phyloP scores from a whole-genome alignment of 2,329 filamentous ascomycete species.

The Aspergillus sp. region DNA sequence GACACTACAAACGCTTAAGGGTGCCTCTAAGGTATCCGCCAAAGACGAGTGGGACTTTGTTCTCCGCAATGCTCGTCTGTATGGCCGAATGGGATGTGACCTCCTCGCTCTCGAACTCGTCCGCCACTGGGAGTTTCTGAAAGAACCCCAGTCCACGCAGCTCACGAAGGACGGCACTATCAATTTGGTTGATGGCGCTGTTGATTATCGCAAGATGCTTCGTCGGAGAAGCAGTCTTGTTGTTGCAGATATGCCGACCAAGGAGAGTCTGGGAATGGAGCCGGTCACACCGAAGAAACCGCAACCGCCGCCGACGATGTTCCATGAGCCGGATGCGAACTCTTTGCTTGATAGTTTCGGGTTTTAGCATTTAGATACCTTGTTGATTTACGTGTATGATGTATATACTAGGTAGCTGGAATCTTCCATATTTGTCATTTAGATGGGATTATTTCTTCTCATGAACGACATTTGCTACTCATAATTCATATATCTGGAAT shows the following conservation, averaged over 20 bases:
- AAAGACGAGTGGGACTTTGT: slow-evolving; percentile 86
- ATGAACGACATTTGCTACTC: background rate
- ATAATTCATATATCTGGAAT: background rate
- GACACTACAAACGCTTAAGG: slow-evolving; percentile 77
- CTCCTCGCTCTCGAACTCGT: slow-evolving; percentile 79
- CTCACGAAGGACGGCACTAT: slow-evolving; percentile 40
- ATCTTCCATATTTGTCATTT: background rate
- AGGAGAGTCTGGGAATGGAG: slow-evolving; percentile 45
- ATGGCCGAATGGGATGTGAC: slow-evolving; percentile 91
- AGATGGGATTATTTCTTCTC: background rate
- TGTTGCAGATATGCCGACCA: slow-evolving; percentile 64
- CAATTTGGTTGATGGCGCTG: slow-evolving; percentile 28
- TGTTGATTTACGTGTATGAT: background rate
- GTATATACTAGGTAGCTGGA: background rate
- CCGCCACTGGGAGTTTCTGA: slow-evolving; percentile 52
- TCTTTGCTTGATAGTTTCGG: slow-evolving; percentile 92
- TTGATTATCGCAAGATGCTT: slow-evolving; percentile 68
- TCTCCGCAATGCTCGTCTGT: slow-evolving; percentile 78
- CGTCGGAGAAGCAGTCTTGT: slow-evolving; percentile 74
- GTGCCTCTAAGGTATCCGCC: slow-evolving; percentile 77
- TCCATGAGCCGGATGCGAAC: slow-evolving; percentile 88
- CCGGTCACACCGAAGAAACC: slow-evolving; percentile 36
- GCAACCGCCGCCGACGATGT: slow-evolving; percentile 70
- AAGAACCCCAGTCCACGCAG: slow-evolving; percentile 18
- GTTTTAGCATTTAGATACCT: slow-evolving; percentile 54